These are phyloP conservation scores for Solanum etuberosum DNA, from an alignment of 257 asterid species.

Conservation along the genomic window DNA sequence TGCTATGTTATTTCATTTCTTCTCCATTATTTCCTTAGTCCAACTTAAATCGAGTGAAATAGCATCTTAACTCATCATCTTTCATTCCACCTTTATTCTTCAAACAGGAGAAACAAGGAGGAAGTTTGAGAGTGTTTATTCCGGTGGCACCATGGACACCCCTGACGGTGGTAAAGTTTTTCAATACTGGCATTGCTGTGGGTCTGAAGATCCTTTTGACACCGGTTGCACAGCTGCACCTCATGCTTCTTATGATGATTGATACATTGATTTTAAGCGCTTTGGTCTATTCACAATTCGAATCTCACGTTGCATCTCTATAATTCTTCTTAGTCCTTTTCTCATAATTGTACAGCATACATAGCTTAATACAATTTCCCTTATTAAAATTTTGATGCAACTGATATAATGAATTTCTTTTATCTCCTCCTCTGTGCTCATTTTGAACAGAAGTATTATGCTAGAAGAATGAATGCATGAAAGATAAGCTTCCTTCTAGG, in stretches of 20 bases:
- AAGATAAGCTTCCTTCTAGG: too few species aligned
- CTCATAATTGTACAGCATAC: not conserved
- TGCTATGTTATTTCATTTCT: not conserved
- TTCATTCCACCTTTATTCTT: not conserved
- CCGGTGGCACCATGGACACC: constrained; percentile 85
- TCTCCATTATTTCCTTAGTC: not conserved
- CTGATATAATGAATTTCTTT: not conserved
- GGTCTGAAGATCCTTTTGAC: constrained; percentile 80
- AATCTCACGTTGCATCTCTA: not conserved
- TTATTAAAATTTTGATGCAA: not conserved
- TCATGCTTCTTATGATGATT: constrained; percentile 85
- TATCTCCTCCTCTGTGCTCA: not conserved
- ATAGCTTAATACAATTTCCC: not conserved
- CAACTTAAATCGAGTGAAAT: not conserved
- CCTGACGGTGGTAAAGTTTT: constrained; percentile 68
- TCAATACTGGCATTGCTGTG: constrained; percentile 98
- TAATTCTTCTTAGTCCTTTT: not conserved
- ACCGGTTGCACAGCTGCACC: constrained; percentile 88
- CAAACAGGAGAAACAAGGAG: constrained; percentile 87
- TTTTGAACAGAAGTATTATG: not conserved
- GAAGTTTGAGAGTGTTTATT: constrained; percentile 83
- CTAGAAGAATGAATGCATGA: not conserved
- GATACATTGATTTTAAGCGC: constrained; percentile 2
- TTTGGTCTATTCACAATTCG: not conserved
- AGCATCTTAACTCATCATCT: not conserved